These are phyloP conservation scores for Sicyos baderoa DNA, from an alignment of 306 rosid species.

Conservation along the genomic window DNA sequence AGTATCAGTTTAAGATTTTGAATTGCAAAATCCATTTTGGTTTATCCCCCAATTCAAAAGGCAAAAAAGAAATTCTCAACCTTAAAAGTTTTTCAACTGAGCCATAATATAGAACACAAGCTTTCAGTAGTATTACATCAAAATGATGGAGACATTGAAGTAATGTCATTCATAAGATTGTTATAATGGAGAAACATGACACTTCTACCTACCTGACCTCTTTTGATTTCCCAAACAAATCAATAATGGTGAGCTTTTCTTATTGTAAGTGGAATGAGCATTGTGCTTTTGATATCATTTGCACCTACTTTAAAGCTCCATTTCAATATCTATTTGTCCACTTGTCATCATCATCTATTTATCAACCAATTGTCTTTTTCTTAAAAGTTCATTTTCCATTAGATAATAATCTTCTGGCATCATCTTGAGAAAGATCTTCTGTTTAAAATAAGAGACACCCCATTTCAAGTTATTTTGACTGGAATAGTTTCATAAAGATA, in stretches of 20 bases:
- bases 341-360: not conserved
- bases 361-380: not conserved
- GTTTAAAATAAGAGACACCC: not conserved
- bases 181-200: slow-evolving; percentile 11
- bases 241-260: slow-evolving; percentile 3
- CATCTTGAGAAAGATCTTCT: not conserved
- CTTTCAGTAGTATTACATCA: not conserved
- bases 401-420: not conserved
- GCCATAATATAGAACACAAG: not conserved
- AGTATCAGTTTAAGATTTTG: no score
- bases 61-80: no score
- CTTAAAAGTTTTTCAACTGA: not conserved
- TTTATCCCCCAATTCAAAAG: not conserved
- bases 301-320: not conserved
- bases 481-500: no score
- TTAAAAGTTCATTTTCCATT: not conserved
- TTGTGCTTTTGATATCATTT: slow-evolving; percentile 6
- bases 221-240: not conserved
- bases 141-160: no score
- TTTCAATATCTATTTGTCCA: not conserved
- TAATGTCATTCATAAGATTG: not conserved
- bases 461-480: not conserved
- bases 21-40: not conserved
- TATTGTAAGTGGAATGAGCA: slow-evolving; percentile 16
- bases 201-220: slow-evolving; percentile 15